Base-by-base conservation (phyloP, 2,329 filamentous ascomycete genomes). In the Fusarium guadeloupense region DNA sequence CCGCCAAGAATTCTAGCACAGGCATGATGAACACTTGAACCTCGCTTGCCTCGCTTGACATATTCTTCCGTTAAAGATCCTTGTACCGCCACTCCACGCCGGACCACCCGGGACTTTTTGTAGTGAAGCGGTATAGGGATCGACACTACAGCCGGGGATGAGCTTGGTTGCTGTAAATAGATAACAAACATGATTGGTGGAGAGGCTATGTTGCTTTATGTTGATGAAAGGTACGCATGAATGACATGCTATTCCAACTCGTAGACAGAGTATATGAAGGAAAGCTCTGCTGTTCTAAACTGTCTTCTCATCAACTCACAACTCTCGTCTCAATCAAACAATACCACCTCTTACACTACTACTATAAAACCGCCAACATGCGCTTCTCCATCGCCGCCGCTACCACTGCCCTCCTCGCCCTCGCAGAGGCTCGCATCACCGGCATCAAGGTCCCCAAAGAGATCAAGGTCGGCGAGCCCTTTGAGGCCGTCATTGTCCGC, bases 401-500 rank as follows among this genome's bases (percentile, higher is more conserved):
- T 52, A 60, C 68, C 47, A 50, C 67, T 39, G 35, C 68, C 38
- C 66, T 74, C 48, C 59, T 71, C 39, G 68, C 67, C 34, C 40
- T 69, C 33, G 57, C 76, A 33, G 68, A 73, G 38, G 78, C 79
- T 51, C 75, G 78, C 58, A 80, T 83, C 57, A 64, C 62, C 49
- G 78, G 78, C 67, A 75, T 82, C 68, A 68, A 73, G 16, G 72
- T 77, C 14, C 80, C 80, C 10, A 57, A 71, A 17, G 77, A 72
- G 37, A 74, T 82, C 55, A 70, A 71, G 40, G 70, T 75, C 5
- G 77, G 76, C 43, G 67, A 73, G 43, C 67, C 71, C 21, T 76
- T 80, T 67, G 71, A 72, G 19, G 70, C 78, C 60, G 71, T 73
- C 31, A 74, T 83, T 54, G 39, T 74, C 33, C 76, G 74, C 25